These are phyloP conservation scores for Hyphopichia buzzinii DNA, from an alignment of 1,139 yeast genomes.

Conservation along the genomic window DNA sequence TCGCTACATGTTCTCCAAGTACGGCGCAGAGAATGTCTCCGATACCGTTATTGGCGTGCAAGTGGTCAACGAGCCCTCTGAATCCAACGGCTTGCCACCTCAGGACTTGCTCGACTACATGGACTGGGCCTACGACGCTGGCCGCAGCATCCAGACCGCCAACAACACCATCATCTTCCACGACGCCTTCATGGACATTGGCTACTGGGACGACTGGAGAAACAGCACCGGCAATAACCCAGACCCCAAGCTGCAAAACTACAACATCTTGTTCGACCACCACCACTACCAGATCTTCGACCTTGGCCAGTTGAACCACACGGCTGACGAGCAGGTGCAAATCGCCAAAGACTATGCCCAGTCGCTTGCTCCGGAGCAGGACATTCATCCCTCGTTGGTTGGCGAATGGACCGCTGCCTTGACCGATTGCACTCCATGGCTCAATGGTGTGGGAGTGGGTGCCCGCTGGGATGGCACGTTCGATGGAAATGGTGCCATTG, in stretches of 20 bases:
- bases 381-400: constrained; percentile 17
- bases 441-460: constrained; percentile 26
- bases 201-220: constrained; percentile 16
- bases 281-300: constrained; percentile 25
- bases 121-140: constrained; percentile 11
- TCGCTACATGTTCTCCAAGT: constrained; percentile 40
- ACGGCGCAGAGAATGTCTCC: constrained; percentile 33
- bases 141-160: constrained; percentile 9
- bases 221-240: constrained; percentile 10
- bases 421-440: constrained; percentile 24
- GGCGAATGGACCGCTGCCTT: constrained; percentile 29
- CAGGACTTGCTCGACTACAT: constrained; percentile 15
- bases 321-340: constrained; percentile 14
- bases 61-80: constrained; percentile 25
- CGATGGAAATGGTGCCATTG: constrained; percentile 5
- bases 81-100: constrained; percentile 12
- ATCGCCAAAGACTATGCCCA: constrained; percentile 14
- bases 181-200: constrained; percentile 22
- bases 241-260: constrained; percentile 4
- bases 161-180: constrained; percentile 17
- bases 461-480: constrained; percentile 22
- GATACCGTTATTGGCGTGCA: constrained; percentile 27
- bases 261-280: constrained; percentile 20
- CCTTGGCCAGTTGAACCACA: constrained; percentile 14
- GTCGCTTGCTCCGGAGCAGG: constrained; percentile 10